Evolutionary conservation across 75 land plant genomes (phyloP).

Genomic region (Cupressus sempervirens): DNA sequence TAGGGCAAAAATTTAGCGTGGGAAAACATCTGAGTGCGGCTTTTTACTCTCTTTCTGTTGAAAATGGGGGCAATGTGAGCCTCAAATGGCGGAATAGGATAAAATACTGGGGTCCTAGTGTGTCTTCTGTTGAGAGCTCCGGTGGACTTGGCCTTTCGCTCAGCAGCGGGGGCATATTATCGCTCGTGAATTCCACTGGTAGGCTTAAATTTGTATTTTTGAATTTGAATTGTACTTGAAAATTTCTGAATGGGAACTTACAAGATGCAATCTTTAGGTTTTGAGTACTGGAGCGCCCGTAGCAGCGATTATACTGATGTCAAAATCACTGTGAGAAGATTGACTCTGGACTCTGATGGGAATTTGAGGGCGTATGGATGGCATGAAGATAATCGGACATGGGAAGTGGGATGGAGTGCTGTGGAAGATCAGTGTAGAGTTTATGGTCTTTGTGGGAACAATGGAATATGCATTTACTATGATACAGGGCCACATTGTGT

Average conservation of each 20-base stretch:
- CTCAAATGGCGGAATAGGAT: slow-evolving; percentile 28
- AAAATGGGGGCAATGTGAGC: slow-evolving; percentile 16
- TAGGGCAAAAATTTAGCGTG: slow-evolving; percentile 31
- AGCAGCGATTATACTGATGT: slow-evolving; percentile 49
- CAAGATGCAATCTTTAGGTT: not conserved
- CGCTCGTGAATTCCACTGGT: not conserved
- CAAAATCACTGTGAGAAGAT: slow-evolving; percentile 24
- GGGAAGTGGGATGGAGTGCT: slow-evolving; percentile 50
- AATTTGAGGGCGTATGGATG: slow-evolving; percentile 53
- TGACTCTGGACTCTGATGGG: slow-evolving; percentile 57
- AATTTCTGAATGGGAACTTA: not conserved
- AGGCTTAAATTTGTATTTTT: not conserved
- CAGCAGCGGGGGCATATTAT: not conserved
- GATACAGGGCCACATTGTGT: slow-evolving; percentile 37
- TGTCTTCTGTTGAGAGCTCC: not conserved
- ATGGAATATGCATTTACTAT: slow-evolving; percentile 64
- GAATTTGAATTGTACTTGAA: too few species aligned
- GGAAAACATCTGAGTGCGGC: slow-evolving; percentile 14
- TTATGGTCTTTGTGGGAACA: slow-evolving; percentile 62
- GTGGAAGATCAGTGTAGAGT: slow-evolving; percentile 63
- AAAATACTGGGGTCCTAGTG: slow-evolving; percentile 23
- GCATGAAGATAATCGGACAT: slow-evolving; percentile 16
- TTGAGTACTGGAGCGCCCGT: not conserved
- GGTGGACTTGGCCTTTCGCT: not conserved
- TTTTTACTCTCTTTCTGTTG: slow-evolving; percentile 35